phyloP scores from a whole-genome alignment of 1,284 basidiomycete genomes.

The Thelephora terrestris region DNA sequence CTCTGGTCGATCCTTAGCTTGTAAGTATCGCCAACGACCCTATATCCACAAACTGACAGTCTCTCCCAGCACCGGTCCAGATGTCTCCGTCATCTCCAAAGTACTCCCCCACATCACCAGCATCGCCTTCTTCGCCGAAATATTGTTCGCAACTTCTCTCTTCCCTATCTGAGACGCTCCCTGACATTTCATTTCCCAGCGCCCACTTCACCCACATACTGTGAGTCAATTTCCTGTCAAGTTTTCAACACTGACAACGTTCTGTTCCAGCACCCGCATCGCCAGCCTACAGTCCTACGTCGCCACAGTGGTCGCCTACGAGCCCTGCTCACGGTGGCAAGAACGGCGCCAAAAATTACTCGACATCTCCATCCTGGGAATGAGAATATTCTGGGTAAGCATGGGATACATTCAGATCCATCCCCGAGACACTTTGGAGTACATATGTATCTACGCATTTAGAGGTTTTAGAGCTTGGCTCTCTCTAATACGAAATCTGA shows the following conservation, averaged over 20 bases:
- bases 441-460: too few relatives aligned
- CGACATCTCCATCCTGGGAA: constrained; percentile 49
- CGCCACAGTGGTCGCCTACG: constrained; percentile 71
- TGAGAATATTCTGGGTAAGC: constrained; percentile 12
- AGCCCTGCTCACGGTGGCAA: constrained; percentile 50
- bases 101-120: constrained; percentile 78
- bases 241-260: constrained; percentile 5
- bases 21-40: constrained; percentile 28
- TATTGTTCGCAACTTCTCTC: constrained; percentile 53
- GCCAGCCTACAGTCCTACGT: constrained; percentile 75
- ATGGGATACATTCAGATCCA: too few relatives aligned
- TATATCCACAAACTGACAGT: constrained; percentile 7
- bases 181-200: constrained; percentile 29
- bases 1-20: constrained; percentile 31
- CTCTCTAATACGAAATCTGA: background rate
- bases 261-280: constrained; percentile 58
- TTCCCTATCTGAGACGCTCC: background rate
- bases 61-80: constrained; percentile 48
- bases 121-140: constrained; percentile 79
- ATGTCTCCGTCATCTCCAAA: constrained; percentile 80
- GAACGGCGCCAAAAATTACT: constrained; percentile 34
- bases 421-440: too few relatives aligned
- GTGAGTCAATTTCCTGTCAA: constrained; percentile 46
- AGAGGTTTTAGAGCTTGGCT: background rate
- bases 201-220: constrained; percentile 77